Percentiles rank a stretch among this genome's conserved stretches.
These are phyloP conservation scores for Lipomyces yamanashiensis DNA, from an alignment of 805 yeast genomes.

Conservation along the genomic window DNA sequence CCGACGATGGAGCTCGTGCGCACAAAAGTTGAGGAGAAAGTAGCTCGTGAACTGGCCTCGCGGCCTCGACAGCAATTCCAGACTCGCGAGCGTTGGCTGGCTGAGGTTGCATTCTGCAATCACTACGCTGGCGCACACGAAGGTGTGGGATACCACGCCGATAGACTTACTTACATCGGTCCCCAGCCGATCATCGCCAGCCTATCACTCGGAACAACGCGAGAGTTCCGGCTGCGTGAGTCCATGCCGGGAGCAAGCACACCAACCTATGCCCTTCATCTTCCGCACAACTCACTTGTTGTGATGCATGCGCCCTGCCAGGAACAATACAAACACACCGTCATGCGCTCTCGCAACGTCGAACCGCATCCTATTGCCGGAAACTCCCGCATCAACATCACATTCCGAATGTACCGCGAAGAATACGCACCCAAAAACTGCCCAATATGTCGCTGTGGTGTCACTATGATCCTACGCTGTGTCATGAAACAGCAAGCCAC, in stretches of 20 bases:
- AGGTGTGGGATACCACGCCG: conserved; percentile 76
- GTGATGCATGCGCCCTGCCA: conserved; percentile 82
- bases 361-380: conserved; percentile 57
- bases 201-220: conserved; percentile 67
- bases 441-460: conserved; percentile 51
- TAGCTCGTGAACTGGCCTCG: conserved; percentile 47
- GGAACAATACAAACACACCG: conserved; percentile 71
- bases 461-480: conserved; percentile 39
- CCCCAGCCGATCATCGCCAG: conserved; percentile 73
- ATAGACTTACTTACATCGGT: conserved; percentile 71
- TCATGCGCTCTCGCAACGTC: conserved; percentile 52
- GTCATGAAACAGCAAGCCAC: conserved; percentile 24
- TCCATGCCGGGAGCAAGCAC: neutral
- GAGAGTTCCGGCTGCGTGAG: conserved; percentile 53
- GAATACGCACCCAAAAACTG: conserved; percentile 46
- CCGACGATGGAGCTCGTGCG: conserved; percentile 51
- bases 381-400: conserved; percentile 61
- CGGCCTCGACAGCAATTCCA: conserved; percentile 51
- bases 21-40: conserved; percentile 48
- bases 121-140: conserved; percentile 55
- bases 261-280: conserved; percentile 56
- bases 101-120: conserved; percentile 61
- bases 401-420: conserved; percentile 62
- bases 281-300: conserved; percentile 71
- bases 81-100: conserved; percentile 53